Evolutionary conservation across 768 basidiomycete species (phyloP).

Genomic region (Dacryopinax primogenitus): DNA sequence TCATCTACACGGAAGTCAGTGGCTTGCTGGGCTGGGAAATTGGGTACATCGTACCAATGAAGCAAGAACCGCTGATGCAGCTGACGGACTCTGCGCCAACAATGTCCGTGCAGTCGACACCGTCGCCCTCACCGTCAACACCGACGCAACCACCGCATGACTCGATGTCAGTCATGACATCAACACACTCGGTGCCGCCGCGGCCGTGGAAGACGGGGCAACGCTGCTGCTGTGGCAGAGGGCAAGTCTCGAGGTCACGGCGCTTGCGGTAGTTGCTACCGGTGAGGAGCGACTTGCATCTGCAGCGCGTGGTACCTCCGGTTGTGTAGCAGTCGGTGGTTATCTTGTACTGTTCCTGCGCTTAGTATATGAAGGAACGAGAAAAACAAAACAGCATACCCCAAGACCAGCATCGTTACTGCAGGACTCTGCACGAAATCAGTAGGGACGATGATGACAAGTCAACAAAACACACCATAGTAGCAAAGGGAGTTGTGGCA

Average conservation of each 20-base stretch:
- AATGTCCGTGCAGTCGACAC: neutral
- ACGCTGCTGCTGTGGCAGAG: neutral
- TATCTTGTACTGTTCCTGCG: neutral
- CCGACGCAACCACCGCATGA: constrained; percentile 24
- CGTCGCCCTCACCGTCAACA: constrained; percentile 9
- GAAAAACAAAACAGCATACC: neutral
- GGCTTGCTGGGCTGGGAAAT: neutral
- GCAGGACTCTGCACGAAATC: neutral
- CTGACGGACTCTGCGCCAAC: neutral
- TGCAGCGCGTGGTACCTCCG: neutral
- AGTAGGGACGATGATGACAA: too few species aligned
- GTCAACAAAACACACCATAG: neutral
- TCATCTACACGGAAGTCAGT: neutral
- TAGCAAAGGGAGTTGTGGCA: too few species aligned
- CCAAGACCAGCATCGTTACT: neutral
- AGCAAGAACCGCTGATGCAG: neutral
- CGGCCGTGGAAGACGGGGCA: neutral
- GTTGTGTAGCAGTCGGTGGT: neutral
- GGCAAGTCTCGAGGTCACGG: neutral
- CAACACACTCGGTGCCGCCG: constrained; percentile 20
- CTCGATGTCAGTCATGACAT: constrained; percentile 18
- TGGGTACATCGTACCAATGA: neutral
- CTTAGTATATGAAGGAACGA: neutral
- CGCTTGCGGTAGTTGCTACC: constrained; percentile 8
- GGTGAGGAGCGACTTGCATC: neutral